Conservation (phyloP, 768 basidiomycete genomes). For the Roridomyces roridus region DNA sequence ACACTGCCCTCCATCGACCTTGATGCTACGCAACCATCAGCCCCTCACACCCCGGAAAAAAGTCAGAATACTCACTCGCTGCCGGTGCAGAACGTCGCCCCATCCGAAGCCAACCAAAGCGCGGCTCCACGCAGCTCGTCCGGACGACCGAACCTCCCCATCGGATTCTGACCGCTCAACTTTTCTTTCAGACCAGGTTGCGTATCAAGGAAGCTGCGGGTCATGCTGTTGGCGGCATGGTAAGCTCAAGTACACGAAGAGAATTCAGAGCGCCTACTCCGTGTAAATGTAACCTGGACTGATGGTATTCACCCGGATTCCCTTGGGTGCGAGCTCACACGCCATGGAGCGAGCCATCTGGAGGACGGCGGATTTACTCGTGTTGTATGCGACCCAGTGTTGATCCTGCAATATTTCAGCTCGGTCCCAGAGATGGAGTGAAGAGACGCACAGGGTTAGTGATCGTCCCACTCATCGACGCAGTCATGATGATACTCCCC, state of each 20-base stretch:
- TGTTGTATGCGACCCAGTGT: constrained; percentile 76
- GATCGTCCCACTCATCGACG: constrained; percentile 69
- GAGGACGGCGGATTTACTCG: constrained; percentile 77
- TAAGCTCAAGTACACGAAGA: no score
- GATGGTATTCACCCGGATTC: constrained; percentile 73
- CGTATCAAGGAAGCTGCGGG: constrained; percentile 58
- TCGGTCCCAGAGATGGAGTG: background rate
- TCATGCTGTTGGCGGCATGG: no score
- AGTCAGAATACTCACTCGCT: constrained; percentile 15
- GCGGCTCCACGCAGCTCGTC: constrained; percentile 74
- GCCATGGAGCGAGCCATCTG: constrained; percentile 83
- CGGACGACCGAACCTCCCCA: constrained; percentile 68
- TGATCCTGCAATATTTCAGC: constrained; percentile 44
- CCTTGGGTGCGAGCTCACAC: constrained; percentile 70
- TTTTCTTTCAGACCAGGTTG: constrained; percentile 59
- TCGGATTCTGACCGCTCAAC: constrained; percentile 66
- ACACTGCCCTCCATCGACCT: no score
- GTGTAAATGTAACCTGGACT: constrained; percentile 80
- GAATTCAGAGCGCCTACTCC: constrained; percentile 45
- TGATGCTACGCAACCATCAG: background rate
- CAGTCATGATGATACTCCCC: constrained; percentile 66
- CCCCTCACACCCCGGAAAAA: background rate
- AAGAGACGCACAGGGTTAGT: constrained; percentile 63
- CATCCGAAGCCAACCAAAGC: constrained; percentile 71
- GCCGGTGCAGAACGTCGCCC: constrained; percentile 76